Base-by-base conservation (phyloP, 768 basidiomycete species). In the Wakefieldia striispora region DNA sequence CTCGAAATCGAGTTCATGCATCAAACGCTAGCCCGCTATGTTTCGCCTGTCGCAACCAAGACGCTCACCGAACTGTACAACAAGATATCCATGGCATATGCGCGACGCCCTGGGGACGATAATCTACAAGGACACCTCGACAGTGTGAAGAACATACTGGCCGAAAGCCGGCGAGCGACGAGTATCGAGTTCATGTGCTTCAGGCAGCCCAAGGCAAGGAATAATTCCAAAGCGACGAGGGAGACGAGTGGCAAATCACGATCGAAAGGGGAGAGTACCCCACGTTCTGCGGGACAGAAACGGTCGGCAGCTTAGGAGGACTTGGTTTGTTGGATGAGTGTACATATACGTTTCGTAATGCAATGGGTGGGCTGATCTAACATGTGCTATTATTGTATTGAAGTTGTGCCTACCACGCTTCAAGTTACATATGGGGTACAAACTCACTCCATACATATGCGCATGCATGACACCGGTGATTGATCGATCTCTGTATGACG, bases 1-100 rank as follows among this genome's bases (percentile, higher is more conserved):
- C 84, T 99, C 23, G 95, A 98, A 69, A 97, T 98, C 57, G 97
- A 98, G 72, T 98, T 98, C 74, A 85, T 98, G 77, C 95, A 99
- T 68, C 97, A 98, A 72, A 93, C 91, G 6, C 75, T 99, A 36
- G 83, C 86, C 26, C 85, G 89, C 57, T 95, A 95, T 65, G 88
- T 97, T 46, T 88, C 89, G 14, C 75, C 84, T 1, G 62, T 77
- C 7, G 91, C 95, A 13, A 88, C 88, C 31, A 83, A 84, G 62
- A 91, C 84, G 42, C 80, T 99, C 23, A 88, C 91, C 26, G 89
- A 95, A 50, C 77, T 98, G 45, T 99, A 98, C 72, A 90, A 86
- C 65, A 91, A 86, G 59, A 97, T 99, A 56, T 95, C 94, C 12
- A 84, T 92, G 68, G 88, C 92, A 16, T 98, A 98, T 70, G 79